These are phyloP conservation scores for Oryza officinalis DNA, from an alignment of 176 grass and related monocot species.

Conservation along the genomic window DNA sequence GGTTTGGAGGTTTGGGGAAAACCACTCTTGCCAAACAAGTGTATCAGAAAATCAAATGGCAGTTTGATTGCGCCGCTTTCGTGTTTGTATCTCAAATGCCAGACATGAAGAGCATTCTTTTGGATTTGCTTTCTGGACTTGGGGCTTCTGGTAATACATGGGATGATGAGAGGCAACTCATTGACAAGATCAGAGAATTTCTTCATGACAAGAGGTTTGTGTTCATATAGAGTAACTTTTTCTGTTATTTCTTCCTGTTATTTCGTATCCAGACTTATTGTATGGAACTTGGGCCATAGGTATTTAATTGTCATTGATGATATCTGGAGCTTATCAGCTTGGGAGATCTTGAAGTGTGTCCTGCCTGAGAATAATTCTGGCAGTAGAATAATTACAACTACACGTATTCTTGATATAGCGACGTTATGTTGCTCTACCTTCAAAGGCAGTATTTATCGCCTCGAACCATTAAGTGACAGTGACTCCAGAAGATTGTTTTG, in stretches of 20 bases:
- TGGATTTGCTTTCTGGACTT: conserved; percentile 2
- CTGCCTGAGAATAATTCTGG: background rate
- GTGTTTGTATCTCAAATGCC: background rate
- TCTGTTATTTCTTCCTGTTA: background rate
- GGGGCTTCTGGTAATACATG: background rate
- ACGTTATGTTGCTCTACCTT: background rate
- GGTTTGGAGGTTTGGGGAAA: conserved; percentile 27
- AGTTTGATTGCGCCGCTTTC: background rate
- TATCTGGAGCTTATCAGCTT: conserved; percentile 11
- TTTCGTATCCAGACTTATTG: background rate
- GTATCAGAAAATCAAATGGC: background rate
- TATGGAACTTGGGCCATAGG: background rate
- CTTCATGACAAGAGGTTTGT: conserved; percentile 14
- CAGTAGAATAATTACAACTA: conserved; percentile 23
- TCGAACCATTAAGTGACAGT: background rate
- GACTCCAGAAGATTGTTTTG: conserved; percentile 14
- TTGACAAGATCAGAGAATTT: background rate
- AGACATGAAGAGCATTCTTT: conserved; percentile 12
- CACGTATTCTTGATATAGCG: background rate
- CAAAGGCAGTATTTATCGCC: background rate
- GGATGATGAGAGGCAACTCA: background rate
- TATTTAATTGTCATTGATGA: conserved; percentile 30
- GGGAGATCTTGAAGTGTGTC: conserved; percentile 7
- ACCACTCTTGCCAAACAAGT: conserved; percentile 22
- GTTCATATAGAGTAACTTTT: background rate